Percentiles rank a stretch among this genome's conserved stretches.
Conservation (phyloP, 805 yeast species). For the Alloascoidea hylecoeti region DNA sequence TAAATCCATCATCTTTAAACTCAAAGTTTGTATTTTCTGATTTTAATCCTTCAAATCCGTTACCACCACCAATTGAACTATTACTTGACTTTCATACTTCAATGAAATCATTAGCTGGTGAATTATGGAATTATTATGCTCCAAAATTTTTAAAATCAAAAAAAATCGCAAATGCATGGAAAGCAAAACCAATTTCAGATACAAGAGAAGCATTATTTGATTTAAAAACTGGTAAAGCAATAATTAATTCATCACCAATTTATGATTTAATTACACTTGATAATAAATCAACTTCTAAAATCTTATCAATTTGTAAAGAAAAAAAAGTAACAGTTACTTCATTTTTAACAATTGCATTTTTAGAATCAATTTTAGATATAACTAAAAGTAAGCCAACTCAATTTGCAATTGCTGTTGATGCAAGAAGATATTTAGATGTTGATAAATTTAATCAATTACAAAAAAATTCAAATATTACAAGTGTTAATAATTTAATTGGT, state of each 20-base stretch:
- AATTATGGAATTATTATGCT: slow-evolving; percentile 1
- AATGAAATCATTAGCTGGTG: neutral
- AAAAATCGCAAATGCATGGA: neutral
- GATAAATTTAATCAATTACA: neutral
- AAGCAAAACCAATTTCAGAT: neutral
- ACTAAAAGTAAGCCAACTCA: neutral
- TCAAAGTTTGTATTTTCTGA: neutral
- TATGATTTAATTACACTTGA: neutral
- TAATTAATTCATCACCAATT: neutral
- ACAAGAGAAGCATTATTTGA: too few relatives aligned
- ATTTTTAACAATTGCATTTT: neutral
- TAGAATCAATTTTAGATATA: neutral
- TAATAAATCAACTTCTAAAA: neutral
- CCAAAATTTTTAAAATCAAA: neutral
- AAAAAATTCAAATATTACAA: neutral
- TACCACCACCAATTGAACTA: neutral
- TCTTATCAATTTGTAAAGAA: neutral
- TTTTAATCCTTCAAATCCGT: neutral
- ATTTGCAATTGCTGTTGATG: neutral
- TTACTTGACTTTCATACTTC: neutral
- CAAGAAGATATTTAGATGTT: neutral
- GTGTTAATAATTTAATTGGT: neutral
- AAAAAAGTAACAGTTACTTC: neutral
- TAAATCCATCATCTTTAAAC: neutral
- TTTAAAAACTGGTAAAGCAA: neutral